Base-by-base conservation (phyloP, 2,329 filamentous ascomycete species). In the Colletotrichum cereale region DNA sequence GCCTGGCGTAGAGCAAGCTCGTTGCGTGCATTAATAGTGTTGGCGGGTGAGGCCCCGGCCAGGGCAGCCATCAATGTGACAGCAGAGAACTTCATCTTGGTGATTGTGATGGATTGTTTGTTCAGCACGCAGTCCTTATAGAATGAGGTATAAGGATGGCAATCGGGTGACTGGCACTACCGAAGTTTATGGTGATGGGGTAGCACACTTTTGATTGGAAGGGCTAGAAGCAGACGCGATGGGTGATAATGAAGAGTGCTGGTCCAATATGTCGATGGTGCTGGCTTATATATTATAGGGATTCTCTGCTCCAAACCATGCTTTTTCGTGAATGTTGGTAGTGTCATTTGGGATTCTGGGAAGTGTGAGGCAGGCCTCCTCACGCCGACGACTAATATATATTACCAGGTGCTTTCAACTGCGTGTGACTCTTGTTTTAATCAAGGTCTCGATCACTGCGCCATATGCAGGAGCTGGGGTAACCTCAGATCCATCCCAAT, bases 1-100 rank as follows among this genome's bases (percentile, higher is more conserved):
- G 72, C 72, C 72, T 74, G 72, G 52, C 72, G 62, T 21, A 62
- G 62, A 8, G 70, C 66, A n/a, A 74, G 52, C 44, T 69, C 66
- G 62, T 64, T 63, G 66, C 65, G 70, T 21, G 70, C 66, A 53
- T n/a, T 69, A 40, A 69, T 52, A 31, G 48, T 72, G 26, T 64
- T 69, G 69, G 58, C 58, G 14, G 72, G 72, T n/a, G 57, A 66
- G 42, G 72, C 72, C n/a, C 42, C 62, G 2, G 70, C 70, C 53
- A 74, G 34, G 21, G 70, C 71, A 31, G 72, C 70, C 57, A 74
- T 56, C 31, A 74, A 48, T 8, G 65, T 47, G 31, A 74, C 47
- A 8, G 72, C 66, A 21, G 55, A 70, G 52, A 73, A 73, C 66
- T 73, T 74, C 70, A 73, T 73, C 29, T 58, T 73, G 53, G 12